Evolutionary conservation across 805 yeast genomes (phyloP), one percentile per base, ranked within the genome.

Genomic region (Metschnikowia peoriensis): DNA sequence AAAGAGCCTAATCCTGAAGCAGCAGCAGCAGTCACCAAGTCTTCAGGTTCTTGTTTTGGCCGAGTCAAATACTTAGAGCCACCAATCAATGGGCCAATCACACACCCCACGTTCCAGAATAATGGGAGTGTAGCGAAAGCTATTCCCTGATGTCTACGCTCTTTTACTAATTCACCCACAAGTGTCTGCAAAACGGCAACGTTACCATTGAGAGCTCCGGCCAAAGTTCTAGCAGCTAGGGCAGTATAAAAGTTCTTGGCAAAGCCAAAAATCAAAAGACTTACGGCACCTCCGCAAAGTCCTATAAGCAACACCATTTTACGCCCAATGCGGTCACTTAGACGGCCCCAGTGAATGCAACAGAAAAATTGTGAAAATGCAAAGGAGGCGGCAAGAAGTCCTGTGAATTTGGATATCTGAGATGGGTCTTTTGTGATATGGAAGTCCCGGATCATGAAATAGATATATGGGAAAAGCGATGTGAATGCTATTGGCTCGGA

Each of bases 61-160:
- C 66, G 53, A 9, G 72, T 66, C 43, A 69, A 59, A 50, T 59
- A 63, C 38, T 49, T 52, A 7, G 67, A 65, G 4, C 73, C 72
- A 5, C 72, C 72, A 42, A 69, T 66, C 45, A 63, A 58, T 2
- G 73, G 73, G 1, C 73, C 73, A 15, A 68, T 54, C 15, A 68
- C 65, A 35, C 64, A 53, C 7, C 73, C 73, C 27, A 69, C 59
- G 53, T 68, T 69, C 64, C 65, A 68, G 37, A 68, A 57, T n/a
- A 69, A 54, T 9, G 73, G 73, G 14, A 69, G 55, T 5, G 64
- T 61, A 3, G 67, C 62, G 52, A 68, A 68, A 6, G 72, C 73
- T 9, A 68, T 43, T 1, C 68, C 61, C 42, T 69, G 73, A 49
- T 68, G 73, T 15, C 62, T 53, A 38, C 63, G 60, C 42, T 69